Percentiles rank a stretch among this genome's conserved stretches.
These are phyloP conservation scores for Trichoderma atrobrunneum DNA, from an alignment of 2,329 filamentous ascomycete species.

Conservation along the genomic window DNA sequence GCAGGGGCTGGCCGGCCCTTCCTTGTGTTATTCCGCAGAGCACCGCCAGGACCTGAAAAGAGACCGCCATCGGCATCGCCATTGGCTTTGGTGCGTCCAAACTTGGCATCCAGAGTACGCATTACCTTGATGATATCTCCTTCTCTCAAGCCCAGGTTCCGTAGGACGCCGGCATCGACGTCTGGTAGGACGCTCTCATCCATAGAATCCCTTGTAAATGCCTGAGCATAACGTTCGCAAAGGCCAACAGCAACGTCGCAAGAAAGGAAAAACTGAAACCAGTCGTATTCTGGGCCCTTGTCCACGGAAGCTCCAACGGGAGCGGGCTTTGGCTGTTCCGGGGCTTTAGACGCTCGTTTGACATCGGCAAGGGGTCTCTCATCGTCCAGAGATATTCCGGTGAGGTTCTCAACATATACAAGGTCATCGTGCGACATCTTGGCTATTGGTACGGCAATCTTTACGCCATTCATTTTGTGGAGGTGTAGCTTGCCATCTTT, in stretches of 20 bases:
- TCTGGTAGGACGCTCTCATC: conserved; percentile 89
- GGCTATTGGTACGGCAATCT: conserved; percentile 89
- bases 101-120: conserved; percentile 81
- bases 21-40: conserved; percentile 88
- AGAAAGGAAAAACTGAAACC: conserved; percentile 97
- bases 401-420: conserved; percentile 86
- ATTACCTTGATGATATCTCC: conserved; percentile 96
- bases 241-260: conserved; percentile 90
- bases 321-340: conserved; percentile 31
- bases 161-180: conserved; percentile 76
- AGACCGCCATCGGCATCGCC: conserved; percentile 64
- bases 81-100: conserved; percentile 59
- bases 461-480: conserved; percentile 96
- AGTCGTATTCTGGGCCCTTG: conserved; percentile 75
- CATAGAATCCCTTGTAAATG: conserved; percentile 90
- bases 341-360: conserved; percentile 48
- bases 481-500: conserved; percentile 96
- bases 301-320: conserved; percentile 62
- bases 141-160: conserved; percentile 89
- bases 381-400: conserved; percentile 88
- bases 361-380: conserved; percentile 91
- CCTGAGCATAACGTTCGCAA: conserved; percentile 89
- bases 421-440: conserved; percentile 97
- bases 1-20: conserved; percentile 85
- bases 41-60: conserved; percentile 90